phyloP scores from a whole-genome alignment of 306 rosid species.

The Datisca glomerata region DNA sequence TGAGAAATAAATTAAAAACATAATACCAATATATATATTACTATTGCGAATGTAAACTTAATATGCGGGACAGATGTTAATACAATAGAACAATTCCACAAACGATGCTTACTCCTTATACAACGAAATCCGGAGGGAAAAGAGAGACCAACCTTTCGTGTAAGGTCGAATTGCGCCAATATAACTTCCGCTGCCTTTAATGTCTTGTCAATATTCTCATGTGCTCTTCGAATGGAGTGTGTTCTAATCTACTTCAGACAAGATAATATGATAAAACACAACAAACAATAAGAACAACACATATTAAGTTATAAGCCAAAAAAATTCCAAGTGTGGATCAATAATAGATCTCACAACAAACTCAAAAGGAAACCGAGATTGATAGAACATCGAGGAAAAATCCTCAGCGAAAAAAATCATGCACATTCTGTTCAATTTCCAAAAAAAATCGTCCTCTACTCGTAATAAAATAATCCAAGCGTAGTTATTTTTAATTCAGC shows the following conservation, averaged over 20 bases:
- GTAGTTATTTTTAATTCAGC: no score
- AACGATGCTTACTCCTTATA: slow-evolving; percentile 1
- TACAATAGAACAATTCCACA: not conserved
- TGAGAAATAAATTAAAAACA: no score
- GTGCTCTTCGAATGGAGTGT: slow-evolving; percentile 81
- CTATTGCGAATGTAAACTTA: no score
- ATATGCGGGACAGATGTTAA: no score
- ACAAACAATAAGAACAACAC: not conserved
- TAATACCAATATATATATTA: no score
- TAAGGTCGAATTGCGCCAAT: slow-evolving; percentile 61
- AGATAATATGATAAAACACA: not conserved
- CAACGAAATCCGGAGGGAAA: slow-evolving; percentile 1
- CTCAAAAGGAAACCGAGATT: not conserved
- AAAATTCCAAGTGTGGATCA: not conserved
- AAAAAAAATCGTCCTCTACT: no score
- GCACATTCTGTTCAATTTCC: no score
- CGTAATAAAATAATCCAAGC: no score
- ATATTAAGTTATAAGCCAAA: not conserved
- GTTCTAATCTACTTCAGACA: slow-evolving; percentile 53
- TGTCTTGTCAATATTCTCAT: slow-evolving; percentile 84
- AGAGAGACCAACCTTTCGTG: slow-evolving; percentile 51
- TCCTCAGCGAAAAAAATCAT: no score
- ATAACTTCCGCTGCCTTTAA: slow-evolving; percentile 64
- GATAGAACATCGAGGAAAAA: not conserved
- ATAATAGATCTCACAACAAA: slow-evolving; percentile 8